Base-by-base conservation (phyloP, 1,139 yeast genomes). In the Waltiozyma sp. region DNA sequence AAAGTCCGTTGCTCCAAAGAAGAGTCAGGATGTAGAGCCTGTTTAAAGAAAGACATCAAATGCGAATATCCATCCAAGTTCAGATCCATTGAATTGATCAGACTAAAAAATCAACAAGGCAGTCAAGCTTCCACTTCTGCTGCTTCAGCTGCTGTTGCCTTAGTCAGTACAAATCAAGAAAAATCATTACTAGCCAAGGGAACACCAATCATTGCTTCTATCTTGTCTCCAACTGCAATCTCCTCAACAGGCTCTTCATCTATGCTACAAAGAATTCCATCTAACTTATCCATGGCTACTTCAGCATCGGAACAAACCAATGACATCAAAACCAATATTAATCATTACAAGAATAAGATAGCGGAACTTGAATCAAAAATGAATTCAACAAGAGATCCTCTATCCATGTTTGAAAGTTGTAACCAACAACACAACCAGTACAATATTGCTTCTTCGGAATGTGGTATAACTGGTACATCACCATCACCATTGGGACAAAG, bases 51-150 rank as follows among this genome's bases (percentile, higher is more conserved):
- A 35, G 39, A 42, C 0, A 40, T 51, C 8, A 10, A 16, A 4
- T 54, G 57, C 18, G 33, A 48, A 1, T 54, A 48, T 41, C 57
- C 57, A 3, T 28, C 46, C 7, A 49, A 47, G 36, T 54, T 53
- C 43, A 41, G 57, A 31, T 51, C 56, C 3, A 46, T 54, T 2
- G 54, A 52, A 2, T 39, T 52, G 1, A 41, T 40, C 35, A 47
- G 45, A 39, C 40, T 50, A 10, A 41, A 47, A 14, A 35, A 40
- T n/a, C 34, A 31, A n/a, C 34, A 31, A 14, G 34, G 11, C 28
- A 13, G n/a, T 26, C 28, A 11, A 13, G 28, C n/a, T 3, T 15
- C 21, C 14, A 15, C 3, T 8, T 8, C 19, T 8, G 28, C n/a
- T 18, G 18, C 23, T 21, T 21, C 23, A 5, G 23, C 23, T 5